Percentiles rank a stretch among this genome's conserved stretches.
phyloP scores from a whole-genome alignment of 2,329 filamentous ascomycete species.

The Dissoconium aciculare region DNA sequence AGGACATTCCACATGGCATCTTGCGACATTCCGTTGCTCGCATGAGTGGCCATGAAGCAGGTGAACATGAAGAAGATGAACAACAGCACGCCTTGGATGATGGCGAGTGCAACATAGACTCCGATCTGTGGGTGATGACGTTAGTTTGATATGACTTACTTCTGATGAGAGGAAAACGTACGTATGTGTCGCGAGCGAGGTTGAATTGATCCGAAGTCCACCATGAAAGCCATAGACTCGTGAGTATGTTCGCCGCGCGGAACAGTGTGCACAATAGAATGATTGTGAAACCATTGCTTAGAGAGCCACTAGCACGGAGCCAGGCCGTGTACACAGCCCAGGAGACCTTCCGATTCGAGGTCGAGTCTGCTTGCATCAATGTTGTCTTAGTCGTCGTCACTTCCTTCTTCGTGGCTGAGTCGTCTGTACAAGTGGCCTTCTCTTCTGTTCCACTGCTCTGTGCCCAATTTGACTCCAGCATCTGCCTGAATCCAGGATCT shows the following conservation, averaged over 20 bases:
- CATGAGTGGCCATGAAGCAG: conserved; percentile 56
- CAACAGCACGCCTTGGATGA: conserved; percentile 63
- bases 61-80: too few species aligned
- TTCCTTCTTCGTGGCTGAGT: conserved; percentile 40
- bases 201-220: conserved; percentile 74
- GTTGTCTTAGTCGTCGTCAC: conserved; percentile 37
- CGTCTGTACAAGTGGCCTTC: conserved; percentile 34
- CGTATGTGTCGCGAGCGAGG: conserved; percentile 45
- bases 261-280: conserved; percentile 52
- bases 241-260: conserved; percentile 73
- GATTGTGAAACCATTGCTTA: conserved; percentile 51
- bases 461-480: too few species aligned
- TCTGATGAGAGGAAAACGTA: too few species aligned
- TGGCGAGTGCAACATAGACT: conserved; percentile 62
- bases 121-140: too few species aligned
- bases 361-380: conserved; percentile 62
- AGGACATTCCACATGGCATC: conserved; percentile 58
- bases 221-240: conserved; percentile 82
- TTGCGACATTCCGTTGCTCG: conserved; percentile 66
- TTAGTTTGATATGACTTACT: too few species aligned
- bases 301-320: conserved; percentile 56
- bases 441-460: too few species aligned
- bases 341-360: conserved; percentile 59
- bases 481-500: too few species aligned
- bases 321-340: conserved; percentile 71